A percentile compares a stretch with the other conserved stretches of the same genome.
These are phyloP conservation scores for Ampelocalamus luodianensis DNA, from an alignment of 176 grass and related monocot species.

Conservation along the genomic window DNA sequence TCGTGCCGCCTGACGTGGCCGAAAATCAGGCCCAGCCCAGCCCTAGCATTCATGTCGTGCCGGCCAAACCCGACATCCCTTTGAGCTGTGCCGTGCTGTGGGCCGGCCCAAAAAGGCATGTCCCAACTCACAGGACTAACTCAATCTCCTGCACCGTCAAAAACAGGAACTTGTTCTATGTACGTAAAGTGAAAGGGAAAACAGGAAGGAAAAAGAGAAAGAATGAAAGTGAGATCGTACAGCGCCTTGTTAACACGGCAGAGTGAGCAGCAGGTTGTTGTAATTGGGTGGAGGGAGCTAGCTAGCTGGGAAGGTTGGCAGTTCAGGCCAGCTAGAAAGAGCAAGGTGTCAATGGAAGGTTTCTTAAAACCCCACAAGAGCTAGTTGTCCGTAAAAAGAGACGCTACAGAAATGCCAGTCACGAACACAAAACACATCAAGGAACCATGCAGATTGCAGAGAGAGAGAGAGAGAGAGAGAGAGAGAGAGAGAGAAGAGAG, in stretches of 20 bases:
- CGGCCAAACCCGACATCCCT: no score
- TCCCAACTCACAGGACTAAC: no score
- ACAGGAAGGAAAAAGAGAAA: background rate
- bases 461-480: background rate
- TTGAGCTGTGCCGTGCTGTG: no score
- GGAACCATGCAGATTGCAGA: constrained; percentile 1
- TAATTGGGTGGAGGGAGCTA: background rate
- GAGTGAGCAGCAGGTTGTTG: constrained; percentile 16
- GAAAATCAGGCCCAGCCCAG: no score
- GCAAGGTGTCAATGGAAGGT: constrained; percentile 43
- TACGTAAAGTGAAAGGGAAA: constrained; percentile 35
- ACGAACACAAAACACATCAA: background rate
- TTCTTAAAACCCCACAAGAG: constrained; percentile 28
- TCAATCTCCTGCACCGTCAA: background rate
- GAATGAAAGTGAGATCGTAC: background rate
- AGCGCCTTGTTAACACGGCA: background rate
- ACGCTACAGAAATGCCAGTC: constrained; percentile 8
- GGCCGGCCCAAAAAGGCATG: no score
- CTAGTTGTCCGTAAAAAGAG: constrained; percentile 27
- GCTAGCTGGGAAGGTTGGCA: constrained; percentile 11
- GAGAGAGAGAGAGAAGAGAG: background rate
- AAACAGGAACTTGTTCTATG: background rate
- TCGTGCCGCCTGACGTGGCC: no score
- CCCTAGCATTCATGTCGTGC: no score
- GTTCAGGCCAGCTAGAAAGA: constrained; percentile 55